Percentiles rank a stretch among this genome's conserved stretches.
Conservation (phyloP, 148 eudicot genomes). For the Chenopodium berlandieri region DNA sequence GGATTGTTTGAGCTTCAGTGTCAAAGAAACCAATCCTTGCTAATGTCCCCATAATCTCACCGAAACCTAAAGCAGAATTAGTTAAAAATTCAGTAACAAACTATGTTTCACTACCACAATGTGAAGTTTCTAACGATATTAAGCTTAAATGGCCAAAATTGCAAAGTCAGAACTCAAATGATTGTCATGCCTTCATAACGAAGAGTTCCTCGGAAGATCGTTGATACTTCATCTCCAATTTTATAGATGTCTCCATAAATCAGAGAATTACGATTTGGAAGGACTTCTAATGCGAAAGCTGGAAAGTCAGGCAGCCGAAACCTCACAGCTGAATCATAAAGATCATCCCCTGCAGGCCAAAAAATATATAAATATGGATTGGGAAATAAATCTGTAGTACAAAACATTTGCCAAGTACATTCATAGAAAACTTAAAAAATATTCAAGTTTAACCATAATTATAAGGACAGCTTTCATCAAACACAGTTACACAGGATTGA, state of each 20-base stretch:
- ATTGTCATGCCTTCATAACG: slow-evolving; percentile 75
- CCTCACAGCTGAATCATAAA: slow-evolving; percentile 75
- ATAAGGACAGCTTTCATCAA: no score
- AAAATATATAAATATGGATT: not conserved
- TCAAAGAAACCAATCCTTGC: slow-evolving; percentile 79
- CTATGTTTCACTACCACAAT: not conserved
- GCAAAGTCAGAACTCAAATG: slow-evolving; percentile 2
- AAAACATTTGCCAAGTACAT: not conserved
- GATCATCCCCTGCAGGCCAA: slow-evolving; percentile 66
- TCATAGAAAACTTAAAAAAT: not conserved
- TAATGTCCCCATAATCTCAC: slow-evolving; percentile 77
- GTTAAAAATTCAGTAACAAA: not conserved
- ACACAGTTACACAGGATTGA: no score
- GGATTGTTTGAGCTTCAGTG: slow-evolving; percentile 43
- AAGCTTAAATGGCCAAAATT: not conserved
- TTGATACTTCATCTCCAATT: slow-evolving; percentile 72
- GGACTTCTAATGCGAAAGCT: slow-evolving; percentile 91
- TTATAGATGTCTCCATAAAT: slow-evolving; percentile 83
- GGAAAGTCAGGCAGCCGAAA: slow-evolving; percentile 81
- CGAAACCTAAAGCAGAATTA: slow-evolving; percentile 54
- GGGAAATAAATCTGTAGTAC: not conserved
- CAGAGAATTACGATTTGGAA: slow-evolving; percentile 93
- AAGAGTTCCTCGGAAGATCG: slow-evolving; percentile 92
- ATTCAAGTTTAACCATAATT: no score
- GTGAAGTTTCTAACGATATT: not conserved